Conservation (phyloP, 148 eudicot genomes). For the Agrostemma githago region DNA sequence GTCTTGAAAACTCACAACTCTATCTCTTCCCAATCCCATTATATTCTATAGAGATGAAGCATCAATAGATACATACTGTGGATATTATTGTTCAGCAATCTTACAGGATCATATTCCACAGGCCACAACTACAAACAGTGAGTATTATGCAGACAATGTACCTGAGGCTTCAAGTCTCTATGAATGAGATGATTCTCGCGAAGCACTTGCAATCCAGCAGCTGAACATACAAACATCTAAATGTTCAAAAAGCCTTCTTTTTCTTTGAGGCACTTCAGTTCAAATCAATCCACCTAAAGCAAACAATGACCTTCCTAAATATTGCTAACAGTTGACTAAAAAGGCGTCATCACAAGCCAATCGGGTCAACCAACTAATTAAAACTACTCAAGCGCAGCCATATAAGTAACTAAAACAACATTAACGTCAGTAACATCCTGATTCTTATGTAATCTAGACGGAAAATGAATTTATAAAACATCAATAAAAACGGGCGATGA, state of each 20-base stretch:
- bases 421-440: neutral
- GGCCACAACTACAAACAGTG: neutral
- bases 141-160: slow-evolving; percentile 4
- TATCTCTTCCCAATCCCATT: neutral
- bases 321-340: slow-evolving; percentile 5
- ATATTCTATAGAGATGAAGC: neutral
- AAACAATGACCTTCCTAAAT: neutral
- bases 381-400: slow-evolving; percentile 1
- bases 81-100: neutral
- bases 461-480: neutral
- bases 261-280: neutral
- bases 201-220: slow-evolving; percentile 50
- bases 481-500: neutral
- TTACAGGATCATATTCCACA: neutral
- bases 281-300: neutral
- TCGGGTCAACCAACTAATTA: neutral
- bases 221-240: slow-evolving; percentile 29
- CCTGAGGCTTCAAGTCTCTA: slow-evolving; percentile 59
- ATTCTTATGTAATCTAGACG: neutral
- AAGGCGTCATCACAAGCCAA: slow-evolving; percentile 2
- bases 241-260: neutral
- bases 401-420: neutral
- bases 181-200: slow-evolving; percentile 48
- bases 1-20: neutral
- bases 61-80: neutral